Evolutionary conservation across 176 grass and related monocot genomes (phyloP), one percentile per base, ranked within the genome.

Genomic region (Zoysia japonica): DNA sequence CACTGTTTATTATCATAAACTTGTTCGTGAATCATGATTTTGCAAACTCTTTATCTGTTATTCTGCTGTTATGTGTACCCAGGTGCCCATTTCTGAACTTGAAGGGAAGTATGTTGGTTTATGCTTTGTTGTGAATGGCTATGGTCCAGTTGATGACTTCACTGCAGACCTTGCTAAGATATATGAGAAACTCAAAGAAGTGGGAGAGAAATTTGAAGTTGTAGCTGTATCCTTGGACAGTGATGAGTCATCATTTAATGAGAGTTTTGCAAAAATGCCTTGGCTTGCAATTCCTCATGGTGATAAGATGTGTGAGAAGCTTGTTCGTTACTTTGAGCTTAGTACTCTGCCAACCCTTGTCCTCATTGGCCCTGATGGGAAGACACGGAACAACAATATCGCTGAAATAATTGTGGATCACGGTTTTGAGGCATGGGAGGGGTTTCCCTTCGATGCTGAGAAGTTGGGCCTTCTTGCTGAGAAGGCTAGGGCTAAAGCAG

Each of bases 361-460:
- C 59, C 83, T 94, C 39, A 92, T 93, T 71, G 95, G 92, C 77
- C 77, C 92, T 20, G 92, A 94, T 87, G 95, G 92, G 67, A 98
- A 92, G 85, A 98, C 88, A 75, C 61, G 88, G 47, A 85, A 89
- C 74, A 61, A 3, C 61, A 88, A 92, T 86, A 59, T 82, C 1
- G 88, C 79, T 14, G 90, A 89, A n/a, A 83, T 93, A 78, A 83
- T 94, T 67, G 83, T 89, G 37, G 88, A 94, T 56, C 81, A 94
- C 55, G 92, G 90, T 72, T 71, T 70, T 35, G 95, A 91, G 14
- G 87, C 92, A 71, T 91, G 83, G 83, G 86, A 97, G 82, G 85
- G 88, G 28, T 97, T 93, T 47, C 95, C 95, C 11, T 98, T 91
- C 35, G 83, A 53, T 80, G 71, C 81, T 45, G 88, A 92, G 71